Conservation (phyloP, 768 basidiomycete genomes). For the Coprinellus micaceus region DNA sequence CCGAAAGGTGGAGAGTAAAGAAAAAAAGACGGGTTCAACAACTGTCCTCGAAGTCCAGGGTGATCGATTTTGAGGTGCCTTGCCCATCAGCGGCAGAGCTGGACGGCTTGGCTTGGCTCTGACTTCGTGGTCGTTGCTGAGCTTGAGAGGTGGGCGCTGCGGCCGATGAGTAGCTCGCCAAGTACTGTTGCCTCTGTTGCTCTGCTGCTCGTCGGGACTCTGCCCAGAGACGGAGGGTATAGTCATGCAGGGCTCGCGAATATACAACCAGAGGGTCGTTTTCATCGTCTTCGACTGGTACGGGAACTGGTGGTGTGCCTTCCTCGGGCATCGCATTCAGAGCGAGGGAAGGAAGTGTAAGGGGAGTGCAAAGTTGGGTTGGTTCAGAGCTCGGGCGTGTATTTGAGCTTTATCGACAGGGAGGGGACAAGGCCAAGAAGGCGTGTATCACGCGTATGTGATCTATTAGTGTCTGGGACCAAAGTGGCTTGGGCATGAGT, state of each 20-base stretch:
- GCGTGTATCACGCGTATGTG: constrained; percentile 3
- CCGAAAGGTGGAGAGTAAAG: background rate
- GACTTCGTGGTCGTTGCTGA: constrained; percentile 2
- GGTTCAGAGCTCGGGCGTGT: constrained; percentile 7
- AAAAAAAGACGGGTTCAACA: background rate
- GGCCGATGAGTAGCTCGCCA: constrained; percentile 22
- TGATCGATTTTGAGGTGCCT: background rate
- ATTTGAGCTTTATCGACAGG: constrained; percentile 12
- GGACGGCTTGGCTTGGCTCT: constrained; percentile 1
- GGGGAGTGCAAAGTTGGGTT: constrained; percentile 4
- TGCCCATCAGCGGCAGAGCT: background rate
- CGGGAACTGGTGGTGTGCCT: constrained; percentile 11
- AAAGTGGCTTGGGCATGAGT: background rate
- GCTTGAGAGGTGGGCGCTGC: constrained; percentile 4
- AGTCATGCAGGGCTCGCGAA: constrained; percentile 62
- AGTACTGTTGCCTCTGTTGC: constrained; percentile 49
- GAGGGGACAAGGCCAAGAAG: background rate
- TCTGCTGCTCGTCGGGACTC: constrained; percentile 60
- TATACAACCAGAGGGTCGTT: constrained; percentile 49
- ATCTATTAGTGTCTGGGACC: constrained; percentile 1
- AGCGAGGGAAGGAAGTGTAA: constrained; percentile 2
- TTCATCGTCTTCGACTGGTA: constrained; percentile 19
- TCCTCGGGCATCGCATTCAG: background rate
- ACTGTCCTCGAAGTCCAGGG: background rate
- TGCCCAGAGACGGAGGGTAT: constrained; percentile 64